Percentiles rank a stretch among this genome's conserved stretches.
Conservation (phyloP, 2,329 filamentous ascomycete species). For the Scedosporium dehoogii region DNA sequence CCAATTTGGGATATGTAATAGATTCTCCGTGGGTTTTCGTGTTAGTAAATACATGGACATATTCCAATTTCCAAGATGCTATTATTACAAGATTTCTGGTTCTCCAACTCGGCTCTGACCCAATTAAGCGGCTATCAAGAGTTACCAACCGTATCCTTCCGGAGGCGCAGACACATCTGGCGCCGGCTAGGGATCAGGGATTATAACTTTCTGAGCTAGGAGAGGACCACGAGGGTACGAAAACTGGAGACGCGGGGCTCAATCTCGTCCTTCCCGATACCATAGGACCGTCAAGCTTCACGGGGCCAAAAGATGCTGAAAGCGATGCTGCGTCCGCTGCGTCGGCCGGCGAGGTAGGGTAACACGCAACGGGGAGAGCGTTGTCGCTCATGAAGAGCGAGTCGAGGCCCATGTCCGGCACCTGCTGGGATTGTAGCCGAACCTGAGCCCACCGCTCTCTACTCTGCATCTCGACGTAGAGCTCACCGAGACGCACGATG, state of each 20-base stretch:
- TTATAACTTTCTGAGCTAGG: background rate
- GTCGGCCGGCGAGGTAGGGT: background rate
- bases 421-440: conserved; percentile 14
- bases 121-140: too few species aligned
- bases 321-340: too few species aligned
- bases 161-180: background rate
- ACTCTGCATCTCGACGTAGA: conserved; percentile 38
- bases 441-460: conserved; percentile 28
- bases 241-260: conserved; percentile 19
- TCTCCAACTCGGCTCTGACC: background rate
- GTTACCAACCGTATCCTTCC: background rate
- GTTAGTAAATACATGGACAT: background rate
- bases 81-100: background rate
- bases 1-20: background rate
- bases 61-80: background rate
- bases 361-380: conserved; percentile 7
- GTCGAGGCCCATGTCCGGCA: conserved; percentile 9
- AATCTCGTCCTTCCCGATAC: conserved; percentile 13
- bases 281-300: background rate
- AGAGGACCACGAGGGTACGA: conserved; percentile 17
- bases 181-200: background rate
- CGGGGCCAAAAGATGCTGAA: background rate
- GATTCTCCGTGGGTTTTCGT: background rate
- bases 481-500: conserved; percentile 34
- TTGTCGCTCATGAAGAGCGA: background rate